These are phyloP conservation scores for Trichoderma breve DNA, from an alignment of 2,329 filamentous ascomycete genomes.

Conservation along the genomic window DNA sequence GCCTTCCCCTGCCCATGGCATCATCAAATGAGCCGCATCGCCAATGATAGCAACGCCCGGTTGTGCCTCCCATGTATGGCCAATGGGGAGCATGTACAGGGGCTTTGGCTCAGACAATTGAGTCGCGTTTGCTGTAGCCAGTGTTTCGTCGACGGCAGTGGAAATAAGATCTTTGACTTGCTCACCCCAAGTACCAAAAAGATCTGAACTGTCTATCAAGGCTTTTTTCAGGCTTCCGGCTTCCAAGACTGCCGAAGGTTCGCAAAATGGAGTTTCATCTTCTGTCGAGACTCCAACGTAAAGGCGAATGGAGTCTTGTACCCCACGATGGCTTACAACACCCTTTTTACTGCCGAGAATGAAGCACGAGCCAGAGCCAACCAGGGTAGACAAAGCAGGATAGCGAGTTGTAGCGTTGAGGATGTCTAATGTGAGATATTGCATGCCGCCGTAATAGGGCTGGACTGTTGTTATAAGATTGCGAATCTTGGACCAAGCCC, in stretches of 20 bases:
- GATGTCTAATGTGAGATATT: conserved; percentile 38
- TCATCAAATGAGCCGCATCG: conserved; percentile 55
- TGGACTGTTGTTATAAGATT: conserved; percentile 34
- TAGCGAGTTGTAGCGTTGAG: conserved; percentile 33
- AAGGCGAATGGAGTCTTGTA: conserved; percentile 31
- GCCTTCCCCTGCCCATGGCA: conserved; percentile 51
- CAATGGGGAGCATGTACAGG: conserved; percentile 43
- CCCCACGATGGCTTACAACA: conserved; percentile 34
- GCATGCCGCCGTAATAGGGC: conserved; percentile 41
- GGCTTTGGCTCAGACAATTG: conserved; percentile 25
- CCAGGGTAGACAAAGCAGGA: conserved; percentile 37
- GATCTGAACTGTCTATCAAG: conserved; percentile 25
- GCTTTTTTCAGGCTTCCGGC: conserved; percentile 22
- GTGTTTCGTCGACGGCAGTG: conserved; percentile 30
- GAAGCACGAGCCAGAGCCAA: conserved; percentile 40
- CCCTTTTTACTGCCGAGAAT: conserved; percentile 39
- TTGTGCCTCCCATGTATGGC: conserved; percentile 40
- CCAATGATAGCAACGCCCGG: conserved; percentile 50
- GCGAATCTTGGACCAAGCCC: conserved; percentile 34
- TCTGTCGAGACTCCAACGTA: conserved; percentile 29
- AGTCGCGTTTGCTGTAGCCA: conserved; percentile 15
- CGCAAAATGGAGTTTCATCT: conserved; percentile 27
- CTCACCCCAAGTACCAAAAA: conserved; percentile 30
- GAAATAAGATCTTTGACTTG: conserved; percentile 31
- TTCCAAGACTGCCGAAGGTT: conserved; percentile 18